These are phyloP conservation scores for Emmonsiellopsis sp. DNA, from an alignment of 2,329 filamentous ascomycete genomes.

Conservation along the genomic window DNA sequence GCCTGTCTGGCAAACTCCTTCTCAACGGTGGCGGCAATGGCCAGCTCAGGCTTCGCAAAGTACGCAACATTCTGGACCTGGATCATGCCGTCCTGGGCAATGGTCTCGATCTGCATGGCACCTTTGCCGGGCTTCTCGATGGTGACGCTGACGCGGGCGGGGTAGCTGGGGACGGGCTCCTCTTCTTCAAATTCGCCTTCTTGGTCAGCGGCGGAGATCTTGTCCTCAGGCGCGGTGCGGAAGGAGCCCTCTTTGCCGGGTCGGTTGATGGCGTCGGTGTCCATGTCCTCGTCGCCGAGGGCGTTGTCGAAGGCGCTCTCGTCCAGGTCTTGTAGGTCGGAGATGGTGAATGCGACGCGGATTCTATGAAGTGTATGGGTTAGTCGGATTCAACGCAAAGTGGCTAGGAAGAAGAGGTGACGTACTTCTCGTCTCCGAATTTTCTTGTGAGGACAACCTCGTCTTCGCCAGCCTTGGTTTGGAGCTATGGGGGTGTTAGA, in stretches of 20 bases:
- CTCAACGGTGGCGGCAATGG: constrained; percentile 66
- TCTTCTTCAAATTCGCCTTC: constrained; percentile 47
- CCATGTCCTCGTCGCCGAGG: constrained; percentile 46
- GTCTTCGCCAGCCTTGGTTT: constrained; percentile 75
- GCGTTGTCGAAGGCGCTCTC: constrained; percentile 49
- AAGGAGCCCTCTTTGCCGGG: constrained; percentile 43
- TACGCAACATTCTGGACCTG: constrained; percentile 86
- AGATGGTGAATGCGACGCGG: constrained; percentile 73
- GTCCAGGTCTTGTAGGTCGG: constrained; percentile 64
- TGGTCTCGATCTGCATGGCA: constrained; percentile 75
- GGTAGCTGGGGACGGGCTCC: constrained; percentile 52
- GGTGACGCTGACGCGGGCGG: constrained; percentile 73
- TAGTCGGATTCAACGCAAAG: not conserved
- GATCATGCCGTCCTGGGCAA: constrained; percentile 76
- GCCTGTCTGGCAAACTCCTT: constrained; percentile 65
- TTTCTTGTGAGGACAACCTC: constrained; percentile 76
- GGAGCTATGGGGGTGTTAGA: constrained; percentile 32
- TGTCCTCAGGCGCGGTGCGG: constrained; percentile 48
- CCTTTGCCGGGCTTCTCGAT: constrained; percentile 82
- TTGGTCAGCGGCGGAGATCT: constrained; percentile 47
- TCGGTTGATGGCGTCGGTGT: constrained; percentile 47
- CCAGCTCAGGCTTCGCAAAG: constrained; percentile 68
- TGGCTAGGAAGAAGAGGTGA: constrained; percentile 6
- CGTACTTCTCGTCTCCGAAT: constrained; percentile 81
- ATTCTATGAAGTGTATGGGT: constrained; percentile 41